A percentile compares a stretch with the other conserved stretches of the same genome.
These are phyloP conservation scores for Acacia melanoxylon DNA, from an alignment of 306 rosid species.

Conservation along the genomic window DNA sequence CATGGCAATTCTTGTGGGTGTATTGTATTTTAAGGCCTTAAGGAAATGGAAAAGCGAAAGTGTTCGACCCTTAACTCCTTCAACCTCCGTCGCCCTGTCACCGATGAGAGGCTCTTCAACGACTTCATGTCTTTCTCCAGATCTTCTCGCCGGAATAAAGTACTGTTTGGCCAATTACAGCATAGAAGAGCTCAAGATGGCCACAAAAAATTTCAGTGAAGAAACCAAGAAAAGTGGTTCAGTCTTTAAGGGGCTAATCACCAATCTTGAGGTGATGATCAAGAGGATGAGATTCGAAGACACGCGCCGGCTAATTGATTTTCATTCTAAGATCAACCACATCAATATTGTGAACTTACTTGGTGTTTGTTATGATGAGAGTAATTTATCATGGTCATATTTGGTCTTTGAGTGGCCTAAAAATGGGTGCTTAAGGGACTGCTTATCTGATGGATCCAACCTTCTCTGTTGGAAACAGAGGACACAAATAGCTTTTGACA, in stretches of 20 bases:
- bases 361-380: conserved; percentile 64
- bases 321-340: conserved; percentile 71
- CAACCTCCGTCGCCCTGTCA: conserved; percentile 41
- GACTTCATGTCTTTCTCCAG: conserved; percentile 60
- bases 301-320: conserved; percentile 49
- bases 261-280: conserved; percentile 53
- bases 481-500: conserved; percentile 62
- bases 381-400: conserved; percentile 49
- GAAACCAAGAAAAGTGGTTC: conserved; percentile 46
- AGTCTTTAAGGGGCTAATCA: conserved; percentile 46
- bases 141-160: conserved; percentile 61
- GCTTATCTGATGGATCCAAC: conserved; percentile 39
- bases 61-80: conserved; percentile 33
- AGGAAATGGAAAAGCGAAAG: conserved; percentile 41
- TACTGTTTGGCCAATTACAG: conserved; percentile 54
- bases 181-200: conserved; percentile 50
- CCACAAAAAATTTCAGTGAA: conserved; percentile 55
- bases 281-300: conserved; percentile 61
- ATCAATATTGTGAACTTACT: conserved; percentile 60
- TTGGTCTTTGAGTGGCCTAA: conserved; percentile 65
- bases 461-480: conserved; percentile 47
- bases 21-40: conserved; percentile 40
- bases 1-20: conserved; percentile 43
- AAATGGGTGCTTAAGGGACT: conserved; percentile 61
- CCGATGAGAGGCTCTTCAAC: conserved; percentile 43